Evolutionary conservation across 1,284 basidiomycete genomes (phyloP).

Genomic region (Pseudozyma sp.): DNA sequence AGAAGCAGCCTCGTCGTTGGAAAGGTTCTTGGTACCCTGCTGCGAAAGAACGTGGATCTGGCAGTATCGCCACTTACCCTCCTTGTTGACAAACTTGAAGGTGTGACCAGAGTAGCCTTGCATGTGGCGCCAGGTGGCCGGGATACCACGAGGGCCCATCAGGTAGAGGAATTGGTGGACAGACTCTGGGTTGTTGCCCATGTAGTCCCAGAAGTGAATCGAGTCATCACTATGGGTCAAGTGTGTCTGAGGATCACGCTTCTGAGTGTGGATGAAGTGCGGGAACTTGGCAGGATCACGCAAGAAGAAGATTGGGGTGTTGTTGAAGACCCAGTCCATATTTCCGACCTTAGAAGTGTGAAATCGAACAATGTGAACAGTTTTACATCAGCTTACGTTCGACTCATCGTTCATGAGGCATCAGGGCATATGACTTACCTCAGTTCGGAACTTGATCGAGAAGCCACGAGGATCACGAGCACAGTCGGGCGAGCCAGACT

Average conservation of each 20-base stretch:
- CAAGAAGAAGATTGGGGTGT: slow-evolving; percentile 62
- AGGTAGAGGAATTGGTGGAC: slow-evolving; percentile 56
- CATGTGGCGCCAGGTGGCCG: slow-evolving; percentile 46
- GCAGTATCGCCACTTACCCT: slow-evolving; percentile 55
- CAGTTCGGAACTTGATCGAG: slow-evolving; percentile 56
- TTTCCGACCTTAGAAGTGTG: slow-evolving; percentile 27
- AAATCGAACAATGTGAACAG: too few relatives aligned
- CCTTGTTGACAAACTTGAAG: slow-evolving; percentile 55
- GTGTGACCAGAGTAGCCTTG: slow-evolving; percentile 58
- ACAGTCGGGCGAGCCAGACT: slow-evolving; percentile 49
- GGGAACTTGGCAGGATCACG: slow-evolving; percentile 57
- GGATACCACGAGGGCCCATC: slow-evolving; percentile 54
- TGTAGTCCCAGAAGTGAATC: slow-evolving; percentile 53
- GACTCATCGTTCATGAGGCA: slow-evolving; percentile 54
- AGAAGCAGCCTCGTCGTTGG: slow-evolving; percentile 44
- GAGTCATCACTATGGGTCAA: slow-evolving; percentile 47
- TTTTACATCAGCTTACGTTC: too few relatives aligned
- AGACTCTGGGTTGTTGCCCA: slow-evolving; percentile 44
- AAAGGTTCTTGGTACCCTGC: slow-evolving; percentile 49
- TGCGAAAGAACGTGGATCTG: slow-evolving; percentile 58
- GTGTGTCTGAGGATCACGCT: slow-evolving; percentile 51
- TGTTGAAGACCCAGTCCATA: slow-evolving; percentile 52
- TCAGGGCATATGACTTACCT: slow-evolving; percentile 45
- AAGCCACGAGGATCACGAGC: slow-evolving; percentile 58
- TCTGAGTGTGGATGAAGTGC: slow-evolving; percentile 61